phyloP scores from a whole-genome alignment of 225 moss, liverwort and hornwort species.

The Marchantia paleacea region DNA sequence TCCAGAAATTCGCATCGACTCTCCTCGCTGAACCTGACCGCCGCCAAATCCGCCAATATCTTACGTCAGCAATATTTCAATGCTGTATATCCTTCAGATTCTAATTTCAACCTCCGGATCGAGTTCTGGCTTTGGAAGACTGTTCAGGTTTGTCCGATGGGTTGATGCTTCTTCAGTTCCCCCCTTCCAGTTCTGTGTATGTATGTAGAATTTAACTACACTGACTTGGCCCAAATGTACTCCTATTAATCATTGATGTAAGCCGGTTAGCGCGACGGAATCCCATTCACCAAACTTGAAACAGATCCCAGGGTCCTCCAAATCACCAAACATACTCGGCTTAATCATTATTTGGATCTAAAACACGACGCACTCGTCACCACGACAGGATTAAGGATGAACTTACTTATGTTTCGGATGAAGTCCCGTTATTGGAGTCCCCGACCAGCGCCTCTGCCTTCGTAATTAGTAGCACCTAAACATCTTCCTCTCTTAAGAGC shows the following conservation, averaged over 20 bases:
- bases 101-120: not conserved
- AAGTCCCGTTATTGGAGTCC: not conserved
- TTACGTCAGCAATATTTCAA: constrained; percentile 7
- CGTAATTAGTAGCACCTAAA: constrained; percentile 2
- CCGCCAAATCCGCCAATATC: constrained; percentile 5
- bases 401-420: not conserved
- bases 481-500: not conserved
- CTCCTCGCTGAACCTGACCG: constrained; percentile 10
- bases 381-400: not conserved
- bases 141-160: not conserved
- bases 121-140: not conserved
- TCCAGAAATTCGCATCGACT: constrained; percentile 1
- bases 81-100: not conserved
- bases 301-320: not conserved
- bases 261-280: not conserved
- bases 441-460: not conserved
- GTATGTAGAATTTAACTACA: not conserved
- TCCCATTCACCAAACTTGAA: not conserved
- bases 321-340: not conserved
- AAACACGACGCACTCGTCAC: constrained; percentile 4
- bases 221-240: not conserved
- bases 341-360: constrained; percentile 6
- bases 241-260: not conserved
- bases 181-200: not conserved
- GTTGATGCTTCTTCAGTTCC: not conserved